Evolutionary conservation across 441 rosid species (phyloP).

Genomic region (Brassica balearica): DNA sequence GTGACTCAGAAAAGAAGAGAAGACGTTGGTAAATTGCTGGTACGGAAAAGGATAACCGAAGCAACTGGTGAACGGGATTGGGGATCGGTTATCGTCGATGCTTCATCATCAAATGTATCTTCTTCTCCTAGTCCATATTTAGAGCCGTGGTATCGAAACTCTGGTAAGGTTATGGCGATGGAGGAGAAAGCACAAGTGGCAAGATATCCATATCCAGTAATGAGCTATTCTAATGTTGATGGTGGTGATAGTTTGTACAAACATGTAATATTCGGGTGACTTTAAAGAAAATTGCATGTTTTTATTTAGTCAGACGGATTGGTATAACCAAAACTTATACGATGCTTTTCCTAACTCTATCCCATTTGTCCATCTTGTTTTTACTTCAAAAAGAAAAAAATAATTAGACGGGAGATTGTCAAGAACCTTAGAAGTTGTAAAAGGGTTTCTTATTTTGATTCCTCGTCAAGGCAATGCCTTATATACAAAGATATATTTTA

Average conservation of each 20-base stretch:
- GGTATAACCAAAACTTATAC: not conserved
- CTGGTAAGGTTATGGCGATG: conserved; percentile 50
- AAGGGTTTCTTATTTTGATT: too few species aligned
- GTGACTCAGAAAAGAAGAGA: conserved; percentile 66
- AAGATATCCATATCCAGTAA: conserved; percentile 63
- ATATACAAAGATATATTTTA: too few species aligned
- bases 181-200: conserved; percentile 45
- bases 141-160: conserved; percentile 81
- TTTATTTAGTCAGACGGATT: not conserved
- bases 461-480: too few species aligned
- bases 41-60: conserved; percentile 71
- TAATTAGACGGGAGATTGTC: too few species aligned
- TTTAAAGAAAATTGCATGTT: not conserved
- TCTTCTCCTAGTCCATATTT: conserved; percentile 42
- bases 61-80: conserved; percentile 73
- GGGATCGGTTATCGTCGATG: conserved; percentile 70
- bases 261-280: conserved; percentile 60
- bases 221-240: conserved; percentile 59
- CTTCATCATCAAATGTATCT: conserved; percentile 45
- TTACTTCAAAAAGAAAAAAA: too few species aligned
- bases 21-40: conserved; percentile 69
- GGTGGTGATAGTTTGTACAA: conserved; percentile 81
- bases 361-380: too few species aligned
- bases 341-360: not conserved
- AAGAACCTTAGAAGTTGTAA: too few species aligned